Conservation (phyloP, 176 grass and related monocot species). For the Ensete glaucum region DNA sequence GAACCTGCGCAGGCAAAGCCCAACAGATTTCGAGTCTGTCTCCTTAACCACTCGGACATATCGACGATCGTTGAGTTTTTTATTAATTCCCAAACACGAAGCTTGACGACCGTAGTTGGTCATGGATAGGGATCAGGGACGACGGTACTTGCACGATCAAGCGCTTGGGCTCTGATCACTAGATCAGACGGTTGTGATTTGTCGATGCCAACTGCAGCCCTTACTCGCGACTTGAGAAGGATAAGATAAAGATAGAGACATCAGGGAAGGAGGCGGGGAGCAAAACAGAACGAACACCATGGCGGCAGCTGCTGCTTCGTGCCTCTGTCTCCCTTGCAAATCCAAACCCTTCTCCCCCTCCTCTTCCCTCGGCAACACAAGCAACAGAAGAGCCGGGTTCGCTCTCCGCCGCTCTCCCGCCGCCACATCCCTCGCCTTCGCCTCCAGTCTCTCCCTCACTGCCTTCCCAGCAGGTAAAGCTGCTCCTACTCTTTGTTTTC, state of each 20-base stretch:
- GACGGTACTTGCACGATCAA: too few species aligned
- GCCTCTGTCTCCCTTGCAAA: constrained; percentile 2
- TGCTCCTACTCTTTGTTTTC: not conserved
- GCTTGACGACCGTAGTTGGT: too few species aligned
- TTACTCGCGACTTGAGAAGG: not conserved
- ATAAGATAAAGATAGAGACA: not conserved
- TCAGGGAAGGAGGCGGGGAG: too few species aligned
- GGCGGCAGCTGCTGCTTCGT: constrained; percentile 12
- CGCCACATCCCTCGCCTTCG: constrained; percentile 3
- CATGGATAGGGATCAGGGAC: too few species aligned
- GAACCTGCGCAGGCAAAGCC: constrained; percentile 32
- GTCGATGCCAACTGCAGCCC: too few species aligned
- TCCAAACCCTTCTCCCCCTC: not conserved
- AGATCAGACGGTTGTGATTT: too few species aligned
- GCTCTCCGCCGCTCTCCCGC: not conserved
- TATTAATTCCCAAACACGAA: too few species aligned
- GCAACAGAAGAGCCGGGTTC: not conserved
- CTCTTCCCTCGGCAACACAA: not conserved
- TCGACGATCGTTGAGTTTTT: too few species aligned
- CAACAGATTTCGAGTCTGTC: constrained; percentile 43
- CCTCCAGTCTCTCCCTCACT: constrained; percentile 10
- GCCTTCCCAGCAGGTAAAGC: constrained; percentile 8
- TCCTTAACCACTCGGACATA: constrained; percentile 43
- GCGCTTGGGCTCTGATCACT: too few species aligned
- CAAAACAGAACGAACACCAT: constrained; percentile 8